Percentiles rank a stretch among this genome's conserved stretches.
These are phyloP conservation scores for Pythium aquatile DNA, from an alignment of 352 stramenopile genomes.

Conservation along the genomic window DNA sequence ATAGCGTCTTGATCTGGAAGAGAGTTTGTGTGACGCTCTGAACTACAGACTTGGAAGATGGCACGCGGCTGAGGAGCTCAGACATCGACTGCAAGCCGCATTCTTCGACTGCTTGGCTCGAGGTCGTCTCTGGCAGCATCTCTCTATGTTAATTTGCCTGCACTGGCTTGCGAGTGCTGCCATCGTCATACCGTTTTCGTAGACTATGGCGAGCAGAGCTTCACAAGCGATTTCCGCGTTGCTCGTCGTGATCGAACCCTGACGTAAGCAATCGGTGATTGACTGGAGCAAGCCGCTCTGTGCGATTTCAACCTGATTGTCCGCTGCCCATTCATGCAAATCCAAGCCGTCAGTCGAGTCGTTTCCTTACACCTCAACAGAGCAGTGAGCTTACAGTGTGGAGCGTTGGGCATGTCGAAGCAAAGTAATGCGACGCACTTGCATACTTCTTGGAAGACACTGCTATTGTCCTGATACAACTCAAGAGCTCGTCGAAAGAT, in stretches of 20 bases:
- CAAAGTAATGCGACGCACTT: constrained; percentile 42
- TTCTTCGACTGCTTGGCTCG: constrained; percentile 26
- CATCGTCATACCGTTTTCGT: constrained; percentile 39
- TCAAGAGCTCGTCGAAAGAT: constrained; percentile 34
- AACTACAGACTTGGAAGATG: constrained; percentile 22
- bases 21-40: constrained; percentile 35
- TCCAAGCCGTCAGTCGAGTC: background rate
- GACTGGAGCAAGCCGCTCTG: constrained; percentile 30
- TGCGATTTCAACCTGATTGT: constrained; percentile 56
- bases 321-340: constrained; percentile 25
- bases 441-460: constrained; percentile 43
- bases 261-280: constrained; percentile 29
- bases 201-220: constrained; percentile 37
- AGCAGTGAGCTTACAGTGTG: constrained; percentile 34
- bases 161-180: background rate
- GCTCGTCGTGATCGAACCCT: constrained; percentile 16
- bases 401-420: constrained; percentile 44
- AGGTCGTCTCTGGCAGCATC: constrained; percentile 27
- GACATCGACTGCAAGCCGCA: constrained; percentile 30
- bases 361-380: background rate
- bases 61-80: constrained; percentile 27
- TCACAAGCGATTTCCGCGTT: constrained; percentile 29
- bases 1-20: constrained; percentile 45
- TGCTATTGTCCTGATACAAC: constrained; percentile 22
- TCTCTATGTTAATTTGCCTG: background rate